These are phyloP conservation scores for Hymenotorrendiella dingleyae DNA, from an alignment of 2,329 filamentous ascomycete species.

Conservation along the genomic window DNA sequence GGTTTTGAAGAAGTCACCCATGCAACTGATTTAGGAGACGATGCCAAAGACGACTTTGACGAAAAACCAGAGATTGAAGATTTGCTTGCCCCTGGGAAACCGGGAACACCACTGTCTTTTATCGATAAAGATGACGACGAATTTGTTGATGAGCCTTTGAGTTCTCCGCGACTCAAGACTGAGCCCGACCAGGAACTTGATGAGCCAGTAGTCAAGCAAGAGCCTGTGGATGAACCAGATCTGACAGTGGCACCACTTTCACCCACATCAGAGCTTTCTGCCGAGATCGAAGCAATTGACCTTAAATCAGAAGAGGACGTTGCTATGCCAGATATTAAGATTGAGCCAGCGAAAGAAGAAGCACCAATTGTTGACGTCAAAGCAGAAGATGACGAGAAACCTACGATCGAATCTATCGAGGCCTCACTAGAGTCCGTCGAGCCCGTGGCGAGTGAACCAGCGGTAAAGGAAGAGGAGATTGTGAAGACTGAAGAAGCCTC, in stretches of 20 bases:
- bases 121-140: constrained; percentile 62
- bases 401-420: constrained; percentile 13
- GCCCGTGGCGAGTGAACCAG: constrained; percentile 15
- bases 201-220: constrained; percentile 26
- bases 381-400: constrained; percentile 13
- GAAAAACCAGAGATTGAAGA: constrained; percentile 49
- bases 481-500: constrained; percentile 14
- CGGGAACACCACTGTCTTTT: constrained; percentile 35
- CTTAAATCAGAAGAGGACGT: constrained; percentile 16
- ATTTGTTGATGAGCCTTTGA: constrained; percentile 73
- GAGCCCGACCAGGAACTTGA: constrained; percentile 51
- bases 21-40: constrained; percentile 64
- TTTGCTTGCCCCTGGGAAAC: constrained; percentile 33
- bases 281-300: constrained; percentile 24
- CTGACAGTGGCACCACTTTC: constrained; percentile 53
- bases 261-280: constrained; percentile 39
- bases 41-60: constrained; percentile 63
- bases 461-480: constrained; percentile 12
- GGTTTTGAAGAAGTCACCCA: constrained; percentile 85
- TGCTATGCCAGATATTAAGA: too few relatives aligned
- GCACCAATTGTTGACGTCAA: constrained; percentile 22
- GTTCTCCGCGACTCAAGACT: constrained; percentile 58
- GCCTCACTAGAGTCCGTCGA: constrained; percentile 19
- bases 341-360: constrained; percentile 11
- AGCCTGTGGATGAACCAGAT: constrained; percentile 38